phyloP scores from a whole-genome alignment of 805 yeast genomes.

The Barnettozyma salicaria region DNA sequence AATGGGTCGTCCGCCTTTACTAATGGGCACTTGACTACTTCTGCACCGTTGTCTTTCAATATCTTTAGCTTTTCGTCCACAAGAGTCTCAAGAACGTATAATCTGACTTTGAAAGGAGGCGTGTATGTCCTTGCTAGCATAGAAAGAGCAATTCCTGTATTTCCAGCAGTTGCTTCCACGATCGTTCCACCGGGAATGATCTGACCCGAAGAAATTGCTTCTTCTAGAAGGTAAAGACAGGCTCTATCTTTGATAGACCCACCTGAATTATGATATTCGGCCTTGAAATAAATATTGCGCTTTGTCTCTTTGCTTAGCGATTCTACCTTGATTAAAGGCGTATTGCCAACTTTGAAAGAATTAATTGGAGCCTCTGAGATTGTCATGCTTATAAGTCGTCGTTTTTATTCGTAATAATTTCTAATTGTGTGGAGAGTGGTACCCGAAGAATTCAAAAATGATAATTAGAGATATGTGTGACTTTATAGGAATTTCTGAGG shows the following conservation, averaged over 20 bases:
- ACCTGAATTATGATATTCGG: constrained; percentile 72
- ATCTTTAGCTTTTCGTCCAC: constrained; percentile 61
- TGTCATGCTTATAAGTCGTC: constrained; percentile 1
- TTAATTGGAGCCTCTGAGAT: constrained; percentile 8
- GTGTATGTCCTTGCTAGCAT: constrained; percentile 42
- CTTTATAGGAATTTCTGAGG: no score
- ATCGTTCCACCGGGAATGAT: constrained; percentile 61
- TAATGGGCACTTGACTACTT: constrained; percentile 55
- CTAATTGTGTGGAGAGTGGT: no score
- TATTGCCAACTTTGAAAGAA: constrained; percentile 48
- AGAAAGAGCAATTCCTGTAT: constrained; percentile 80
- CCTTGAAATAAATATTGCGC: constrained; percentile 66
- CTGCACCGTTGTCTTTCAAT: constrained; percentile 57
- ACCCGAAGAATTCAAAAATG: no score
- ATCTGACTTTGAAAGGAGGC: constrained; percentile 46
- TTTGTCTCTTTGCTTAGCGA: constrained; percentile 58
- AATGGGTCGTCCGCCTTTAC: constrained; percentile 52
- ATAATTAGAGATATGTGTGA: no score
- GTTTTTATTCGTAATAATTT: no score
- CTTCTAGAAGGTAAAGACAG: constrained; percentile 60
- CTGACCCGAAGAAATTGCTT: constrained; percentile 47
- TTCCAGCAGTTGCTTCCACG: constrained; percentile 81
- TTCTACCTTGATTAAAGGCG: constrained; percentile 61
- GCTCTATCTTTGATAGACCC: constrained; percentile 84
- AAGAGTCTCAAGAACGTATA: constrained; percentile 77